Conservation (phyloP, 495 filamentous ascomycete species). For the Hypomontagnella monticulosa region DNA sequence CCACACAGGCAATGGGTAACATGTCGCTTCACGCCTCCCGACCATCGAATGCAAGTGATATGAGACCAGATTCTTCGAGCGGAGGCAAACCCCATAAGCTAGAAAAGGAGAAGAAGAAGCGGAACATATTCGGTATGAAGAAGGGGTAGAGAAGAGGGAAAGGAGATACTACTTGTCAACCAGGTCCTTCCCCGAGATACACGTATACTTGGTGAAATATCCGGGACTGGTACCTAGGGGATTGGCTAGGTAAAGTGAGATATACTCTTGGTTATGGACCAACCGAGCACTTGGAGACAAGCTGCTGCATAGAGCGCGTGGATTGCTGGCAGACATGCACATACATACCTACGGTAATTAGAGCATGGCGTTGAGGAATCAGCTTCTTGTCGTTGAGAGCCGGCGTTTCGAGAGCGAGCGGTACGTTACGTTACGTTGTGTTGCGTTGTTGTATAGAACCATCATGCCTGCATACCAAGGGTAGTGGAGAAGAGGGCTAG, state of each 20-base stretch:
- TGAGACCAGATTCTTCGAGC: conserved; percentile 48
- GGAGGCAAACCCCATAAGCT: conserved; percentile 58
- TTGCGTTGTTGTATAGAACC: conserved; percentile 22
- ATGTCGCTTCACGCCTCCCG: conserved; percentile 64
- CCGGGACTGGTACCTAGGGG: neutral
- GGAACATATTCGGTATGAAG: conserved; percentile 79
- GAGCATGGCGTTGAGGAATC: conserved; percentile 41
- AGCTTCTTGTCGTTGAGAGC: conserved; percentile 9
- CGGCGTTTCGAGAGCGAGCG: conserved; percentile 8
- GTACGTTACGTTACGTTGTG: conserved; percentile 7
- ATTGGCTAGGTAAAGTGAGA: neutral
- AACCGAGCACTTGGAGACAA: conserved; percentile 13
- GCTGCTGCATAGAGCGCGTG: conserved; percentile 9
- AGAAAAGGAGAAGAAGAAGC: conserved; percentile 77
- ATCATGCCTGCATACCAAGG: conserved; percentile 4
- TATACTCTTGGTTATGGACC: conserved; percentile 10
- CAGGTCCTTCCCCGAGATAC: neutral
- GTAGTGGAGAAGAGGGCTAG: neutral
- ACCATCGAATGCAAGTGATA: conserved; percentile 35
- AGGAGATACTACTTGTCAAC: neutral
- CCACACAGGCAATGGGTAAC: conserved; percentile 64
- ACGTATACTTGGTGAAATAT: neutral
- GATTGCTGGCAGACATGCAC: neutral
- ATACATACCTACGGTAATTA: conserved; percentile 9
- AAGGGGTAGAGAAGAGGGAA: conserved; percentile 44